Conservation (phyloP, 306 rosid genomes). For the Quercus alba region DNA sequence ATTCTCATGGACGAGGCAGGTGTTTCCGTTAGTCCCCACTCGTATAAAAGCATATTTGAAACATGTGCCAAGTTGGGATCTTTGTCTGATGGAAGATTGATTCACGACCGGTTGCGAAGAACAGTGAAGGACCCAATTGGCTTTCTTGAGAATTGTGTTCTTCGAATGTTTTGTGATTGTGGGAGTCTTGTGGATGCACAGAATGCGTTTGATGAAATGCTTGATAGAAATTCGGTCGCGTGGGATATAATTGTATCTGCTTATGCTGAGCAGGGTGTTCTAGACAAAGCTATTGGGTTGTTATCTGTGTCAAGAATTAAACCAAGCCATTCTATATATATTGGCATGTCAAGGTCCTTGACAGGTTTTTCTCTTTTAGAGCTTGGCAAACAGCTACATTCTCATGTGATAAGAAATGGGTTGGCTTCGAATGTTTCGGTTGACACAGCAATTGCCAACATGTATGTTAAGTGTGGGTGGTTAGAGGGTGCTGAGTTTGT, state of each 20-base stretch:
- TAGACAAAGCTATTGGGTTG: slow-evolving; percentile 36
- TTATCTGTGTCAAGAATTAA: slow-evolving; percentile 35
- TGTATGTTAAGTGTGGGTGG: slow-evolving; percentile 62
- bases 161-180: slow-evolving; percentile 54
- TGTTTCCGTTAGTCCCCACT: slow-evolving; percentile 34
- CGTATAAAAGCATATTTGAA: slow-evolving; percentile 42
- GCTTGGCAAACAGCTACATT: slow-evolving; percentile 52
- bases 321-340: slow-evolving; percentile 40
- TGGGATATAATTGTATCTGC: slow-evolving; percentile 46
- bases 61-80: slow-evolving; percentile 42
- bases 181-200: slow-evolving; percentile 43
- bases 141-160: slow-evolving; percentile 38
- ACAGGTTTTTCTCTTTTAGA: slow-evolving; percentile 27
- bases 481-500: slow-evolving; percentile 48
- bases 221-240: slow-evolving; percentile 32
- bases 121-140: slow-evolving; percentile 25
- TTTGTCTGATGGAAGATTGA: slow-evolving; percentile 34
- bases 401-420: slow-evolving; percentile 45
- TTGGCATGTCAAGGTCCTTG: slow-evolving; percentile 35
- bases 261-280: slow-evolving; percentile 36
- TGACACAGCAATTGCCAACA: slow-evolving; percentile 40
- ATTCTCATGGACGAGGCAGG: slow-evolving; percentile 38
- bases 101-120: slow-evolving; percentile 36
- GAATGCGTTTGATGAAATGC: slow-evolving; percentile 49
- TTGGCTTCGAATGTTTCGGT: slow-evolving; percentile 23